Base-by-base conservation (phyloP, 2,329 filamentous ascomycete genomes). In the Cercospora sojina region DNA sequence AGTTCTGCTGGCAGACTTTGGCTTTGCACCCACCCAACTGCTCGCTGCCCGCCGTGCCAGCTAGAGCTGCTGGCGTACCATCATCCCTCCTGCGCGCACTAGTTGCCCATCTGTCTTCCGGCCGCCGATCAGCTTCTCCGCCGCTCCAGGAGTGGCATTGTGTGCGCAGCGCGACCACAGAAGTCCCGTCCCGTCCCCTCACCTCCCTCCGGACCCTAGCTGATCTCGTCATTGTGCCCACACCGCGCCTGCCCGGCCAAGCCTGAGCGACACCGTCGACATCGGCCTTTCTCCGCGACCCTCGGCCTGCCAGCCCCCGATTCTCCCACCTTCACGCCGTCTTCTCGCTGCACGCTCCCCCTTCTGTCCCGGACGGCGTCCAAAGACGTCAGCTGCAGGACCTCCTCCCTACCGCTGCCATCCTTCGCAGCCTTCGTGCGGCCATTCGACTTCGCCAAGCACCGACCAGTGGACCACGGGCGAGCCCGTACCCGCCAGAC, bases 261-360 rank as follows among this genome's bases (percentile, higher is more conserved):
- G 59, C 65, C 31, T 59, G 59, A 25, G 32, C 56, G 62, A 9
- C 59, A 29, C 25, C 43, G 61, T 18, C 56, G 41, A 53, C 43
- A 38, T 65, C 69, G 66, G 69, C 64, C 59, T 53, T 65, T 67
- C 69, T 66, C 69, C 69, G 69, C 66, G 59, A 65, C 56, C n/a
- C 62, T 43, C 68, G 69, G 66, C 62, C 69, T 64, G 66, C 64
- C 62, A 59, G 38, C 61, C 64, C 66, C 65, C 23, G 65, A 68
- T 68, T 70, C 69, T 62, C 58, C 64, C 69, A 65, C 38, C 69
- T 25, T 68, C 60, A 64, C 66, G 66, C 56, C 69, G 64, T 43
- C 64, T 67, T 64, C 62, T 67, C 64, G 68, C 68, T 68, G 43
- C n/a, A 56, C 16, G 20, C 61, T 59, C 27, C 55, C 49, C n/a